Conservation (phyloP, 2,329 filamentous ascomycete genomes). For the Epichloe sp. region DNA sequence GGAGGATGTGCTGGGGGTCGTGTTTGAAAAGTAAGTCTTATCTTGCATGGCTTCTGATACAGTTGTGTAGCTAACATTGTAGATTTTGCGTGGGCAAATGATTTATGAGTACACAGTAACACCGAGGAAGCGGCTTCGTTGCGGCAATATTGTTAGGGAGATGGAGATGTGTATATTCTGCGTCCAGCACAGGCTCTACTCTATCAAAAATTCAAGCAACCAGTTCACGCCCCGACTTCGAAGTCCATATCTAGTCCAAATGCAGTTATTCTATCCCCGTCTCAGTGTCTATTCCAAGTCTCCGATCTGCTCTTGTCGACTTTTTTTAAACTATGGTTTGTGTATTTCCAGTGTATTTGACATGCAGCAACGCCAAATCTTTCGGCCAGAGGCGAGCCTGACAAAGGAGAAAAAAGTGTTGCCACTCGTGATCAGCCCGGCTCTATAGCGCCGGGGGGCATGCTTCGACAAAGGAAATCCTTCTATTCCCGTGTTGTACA, state of each 20-base stretch:
- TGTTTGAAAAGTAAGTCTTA: conserved; percentile 84
- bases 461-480: background rate
- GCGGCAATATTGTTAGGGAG: too few relatives aligned
- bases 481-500: too few relatives aligned
- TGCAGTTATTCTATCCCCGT: too few relatives aligned
- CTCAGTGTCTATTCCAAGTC: background rate
- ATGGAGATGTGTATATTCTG: too few relatives aligned
- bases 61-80: background rate
- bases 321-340: background rate
- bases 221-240: background rate
- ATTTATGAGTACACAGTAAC: background rate
- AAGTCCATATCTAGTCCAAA: too few relatives aligned
- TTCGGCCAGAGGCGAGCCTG: background rate
- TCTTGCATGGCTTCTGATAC: background rate
- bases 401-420: background rate
- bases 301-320: background rate
- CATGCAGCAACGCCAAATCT: background rate
- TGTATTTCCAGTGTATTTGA: background rate
- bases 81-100: conserved; percentile 37
- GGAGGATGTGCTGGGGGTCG: conserved; percentile 82
- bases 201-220: background rate
- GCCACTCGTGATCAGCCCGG: background rate
- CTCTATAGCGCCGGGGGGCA: too few relatives aligned
- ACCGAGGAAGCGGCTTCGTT: too few relatives aligned
- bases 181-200: too few relatives aligned